Evolutionary conservation across 495 filamentous ascomycete genomes (phyloP), one percentile per base, ranked within the genome.

Genomic region (Amphirosellinia nigrospora): DNA sequence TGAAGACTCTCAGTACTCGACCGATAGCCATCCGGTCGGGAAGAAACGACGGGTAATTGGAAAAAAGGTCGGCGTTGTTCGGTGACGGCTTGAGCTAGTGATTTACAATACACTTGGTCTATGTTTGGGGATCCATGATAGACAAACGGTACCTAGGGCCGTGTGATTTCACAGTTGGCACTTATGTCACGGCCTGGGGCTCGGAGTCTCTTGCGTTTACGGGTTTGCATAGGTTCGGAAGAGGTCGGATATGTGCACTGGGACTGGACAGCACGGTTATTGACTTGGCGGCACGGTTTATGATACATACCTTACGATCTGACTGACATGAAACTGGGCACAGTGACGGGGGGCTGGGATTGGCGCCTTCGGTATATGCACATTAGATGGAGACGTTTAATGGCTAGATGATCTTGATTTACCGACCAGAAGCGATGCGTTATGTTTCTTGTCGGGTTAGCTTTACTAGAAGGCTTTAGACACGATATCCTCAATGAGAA

Each of bases 41-140:
- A 77, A 75, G 46, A 74, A 70, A 45, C 71, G 66, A 56, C 55
- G 72, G 62, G 39, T 71, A 45, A 69, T 70, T 70, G 66, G 68
- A 75, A 70, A 60, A 65, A 70, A 70, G 45, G 50, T 75, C 67
- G 73, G 73, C 39, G 58, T 75, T 45, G 75, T 75, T 60, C 71
- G 63, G 73, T 71, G 13, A 73, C 59, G 8, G 43, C 28, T 50
- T 43, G 16, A 39, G 6, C 9, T 34, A 23, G 8, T 39, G 28
- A n/a, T 6, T 0, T 11, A 41, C 15, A 7, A 1, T 23, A 26
- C 58, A 38, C 13, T 32, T 46, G 3, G 28, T 10, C 5, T 15
- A 32, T 1, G 34, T 11, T 36, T 6, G 28, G 56, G 30, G 2
- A 16, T 60, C 23, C 13, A 43, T 50, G 43, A n/a, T 60, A 6